Conservation (phyloP, 257 asterid species). For the Penstemon eatonii region DNA sequence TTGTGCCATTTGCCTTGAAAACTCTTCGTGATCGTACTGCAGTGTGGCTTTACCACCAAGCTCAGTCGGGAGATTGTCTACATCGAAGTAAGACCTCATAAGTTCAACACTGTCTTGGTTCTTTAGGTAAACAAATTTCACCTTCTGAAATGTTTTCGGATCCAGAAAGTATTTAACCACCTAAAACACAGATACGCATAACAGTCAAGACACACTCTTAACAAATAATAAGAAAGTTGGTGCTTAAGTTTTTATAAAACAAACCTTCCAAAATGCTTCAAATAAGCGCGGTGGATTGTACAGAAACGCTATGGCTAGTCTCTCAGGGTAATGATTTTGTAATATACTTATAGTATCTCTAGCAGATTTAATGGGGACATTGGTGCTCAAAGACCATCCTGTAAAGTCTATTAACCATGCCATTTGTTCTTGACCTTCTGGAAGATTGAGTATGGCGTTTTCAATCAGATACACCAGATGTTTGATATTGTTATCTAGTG, state of each 20-base stretch:
- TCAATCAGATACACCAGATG: slow-evolving; percentile 89
- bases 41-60: slow-evolving; percentile 87
- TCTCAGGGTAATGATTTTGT: slow-evolving; percentile 90
- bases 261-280: slow-evolving; percentile 95
- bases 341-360: slow-evolving; percentile 70
- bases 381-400: slow-evolving; percentile 79
- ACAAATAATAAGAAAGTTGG: background rate
- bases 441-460: slow-evolving; percentile 89
- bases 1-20: slow-evolving; percentile 74
- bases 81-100: slow-evolving; percentile 71
- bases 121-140: slow-evolving; percentile 89
- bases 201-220: background rate
- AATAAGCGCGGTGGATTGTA: slow-evolving; percentile 90
- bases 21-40: slow-evolving; percentile 83
- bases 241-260: slow-evolving; percentile 23
- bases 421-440: slow-evolving; percentile 93
- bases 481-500: slow-evolving; percentile 75
- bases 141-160: slow-evolving; percentile 84
- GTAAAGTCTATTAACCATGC: slow-evolving; percentile 94
- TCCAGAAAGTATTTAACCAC: slow-evolving; percentile 89
- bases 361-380: slow-evolving; percentile 81
- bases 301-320: slow-evolving; percentile 78
- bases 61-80: slow-evolving; percentile 85
- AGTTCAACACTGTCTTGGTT: slow-evolving; percentile 87
- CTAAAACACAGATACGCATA: slow-evolving; percentile 36